Evolutionary conservation across 129 eudicot species (phyloP).

Genomic region (Erigeron canadensis): DNA sequence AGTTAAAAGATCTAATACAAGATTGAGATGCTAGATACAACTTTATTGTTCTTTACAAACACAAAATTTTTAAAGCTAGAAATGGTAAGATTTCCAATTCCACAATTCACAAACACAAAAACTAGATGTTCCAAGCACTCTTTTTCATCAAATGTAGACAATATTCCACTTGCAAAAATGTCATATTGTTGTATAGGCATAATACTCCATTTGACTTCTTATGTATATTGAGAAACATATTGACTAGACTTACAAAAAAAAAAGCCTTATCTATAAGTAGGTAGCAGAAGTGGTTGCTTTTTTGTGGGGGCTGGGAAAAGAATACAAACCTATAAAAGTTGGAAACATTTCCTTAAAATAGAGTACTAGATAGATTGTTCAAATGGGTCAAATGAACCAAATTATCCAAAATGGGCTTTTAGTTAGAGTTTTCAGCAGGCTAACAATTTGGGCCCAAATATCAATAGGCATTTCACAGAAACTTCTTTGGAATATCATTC

Average conservation of each 20-base stretch:
- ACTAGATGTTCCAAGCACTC: background rate
- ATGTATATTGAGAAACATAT: background rate
- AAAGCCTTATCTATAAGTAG: conserved; percentile 4
- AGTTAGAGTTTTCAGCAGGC: background rate
- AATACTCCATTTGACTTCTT: background rate
- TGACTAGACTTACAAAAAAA: conserved; percentile 16
- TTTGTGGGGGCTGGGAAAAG: background rate
- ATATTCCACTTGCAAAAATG: conserved; percentile 4
- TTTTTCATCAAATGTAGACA: background rate
- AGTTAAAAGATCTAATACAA: background rate
- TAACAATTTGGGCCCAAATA: background rate
- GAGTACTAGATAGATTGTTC: background rate
- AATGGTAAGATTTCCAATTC: background rate
- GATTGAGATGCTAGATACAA: background rate
- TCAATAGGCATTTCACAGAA: too few species aligned
- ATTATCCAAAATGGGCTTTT: background rate
- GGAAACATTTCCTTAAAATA: background rate
- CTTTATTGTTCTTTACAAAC: background rate
- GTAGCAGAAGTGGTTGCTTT: conserved; percentile 2
- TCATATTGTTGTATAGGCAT: conserved; percentile 6
- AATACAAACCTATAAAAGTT: background rate
- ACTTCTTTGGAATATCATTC: background rate
- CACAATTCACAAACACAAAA: background rate
- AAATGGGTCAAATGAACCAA: background rate
- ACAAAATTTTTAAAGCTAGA: background rate